A percentile compares a stretch with the other conserved stretches of the same genome.
phyloP scores from a whole-genome alignment of 2,329 filamentous ascomycete species.

The Botrytis deweyae region DNA sequence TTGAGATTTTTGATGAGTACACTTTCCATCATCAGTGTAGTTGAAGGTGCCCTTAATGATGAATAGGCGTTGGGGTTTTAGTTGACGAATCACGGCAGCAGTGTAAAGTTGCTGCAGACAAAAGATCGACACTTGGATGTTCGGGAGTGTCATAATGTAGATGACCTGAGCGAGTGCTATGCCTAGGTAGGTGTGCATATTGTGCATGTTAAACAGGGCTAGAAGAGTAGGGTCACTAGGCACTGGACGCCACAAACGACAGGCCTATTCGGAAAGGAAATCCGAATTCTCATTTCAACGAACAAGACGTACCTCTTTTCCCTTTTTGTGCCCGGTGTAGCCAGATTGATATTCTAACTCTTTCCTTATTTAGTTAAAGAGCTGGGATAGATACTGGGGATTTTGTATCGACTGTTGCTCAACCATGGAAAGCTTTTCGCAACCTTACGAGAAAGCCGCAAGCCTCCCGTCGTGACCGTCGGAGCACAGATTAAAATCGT shows the following conservation, averaged over 20 bases:
- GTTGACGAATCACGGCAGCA: constrained; percentile 29
- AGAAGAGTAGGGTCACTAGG: constrained; percentile 5
- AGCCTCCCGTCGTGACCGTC: constrained; percentile 18
- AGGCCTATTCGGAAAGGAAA: constrained; percentile 20
- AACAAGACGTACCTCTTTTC: constrained; percentile 14
- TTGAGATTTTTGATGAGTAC: background rate
- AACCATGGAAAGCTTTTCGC: constrained; percentile 7
- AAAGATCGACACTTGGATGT: constrained; percentile 33
- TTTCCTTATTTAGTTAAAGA: background rate
- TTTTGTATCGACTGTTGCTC: constrained; percentile 1
- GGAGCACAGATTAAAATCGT: constrained; percentile 19
- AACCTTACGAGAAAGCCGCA: constrained; percentile 2
- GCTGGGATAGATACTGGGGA: constrained; percentile 5
- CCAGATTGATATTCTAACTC: constrained; percentile 9
- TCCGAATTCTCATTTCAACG: constrained; percentile 11
- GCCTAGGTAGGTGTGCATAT: constrained; percentile 11
- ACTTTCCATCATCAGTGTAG: background rate
- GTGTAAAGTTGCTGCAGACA: constrained; percentile 22
- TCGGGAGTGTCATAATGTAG: constrained; percentile 32
- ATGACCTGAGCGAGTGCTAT: constrained; percentile 16
- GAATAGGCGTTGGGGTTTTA: constrained; percentile 22
- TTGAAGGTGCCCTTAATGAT: constrained; percentile 3
- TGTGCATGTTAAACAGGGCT: constrained; percentile 20
- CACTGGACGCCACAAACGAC: constrained; percentile 18
- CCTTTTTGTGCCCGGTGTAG: constrained; percentile 18